A percentile compares a stretch with the other conserved stretches of the same genome.
Evolutionary conservation across 352 stramenopile species (phyloP).

Genomic region (Phytophthora europaea): DNA sequence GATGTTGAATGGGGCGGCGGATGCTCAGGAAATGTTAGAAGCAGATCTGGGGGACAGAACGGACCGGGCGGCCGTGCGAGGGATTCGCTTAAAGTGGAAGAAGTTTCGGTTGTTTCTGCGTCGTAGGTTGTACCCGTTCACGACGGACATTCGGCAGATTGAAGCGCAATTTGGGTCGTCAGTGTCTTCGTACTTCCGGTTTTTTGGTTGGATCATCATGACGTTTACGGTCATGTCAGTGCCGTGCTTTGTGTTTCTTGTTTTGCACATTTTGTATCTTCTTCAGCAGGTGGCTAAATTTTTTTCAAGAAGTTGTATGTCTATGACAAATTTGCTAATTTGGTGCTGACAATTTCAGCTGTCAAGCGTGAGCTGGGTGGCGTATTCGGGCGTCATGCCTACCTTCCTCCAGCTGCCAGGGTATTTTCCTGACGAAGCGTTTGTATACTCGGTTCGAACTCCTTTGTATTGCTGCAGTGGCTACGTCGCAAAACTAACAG

Average conservation of each 20-base stretch:
- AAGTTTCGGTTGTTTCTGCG: constrained; percentile 44
- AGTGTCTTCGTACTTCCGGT: constrained; percentile 84
- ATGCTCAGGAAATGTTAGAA: constrained; percentile 71
- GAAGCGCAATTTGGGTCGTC: constrained; percentile 85
- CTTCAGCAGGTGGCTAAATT: constrained; percentile 16
- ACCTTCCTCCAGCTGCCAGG: constrained; percentile 68
- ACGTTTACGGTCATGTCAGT: constrained; percentile 72
- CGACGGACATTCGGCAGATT: constrained; percentile 74
- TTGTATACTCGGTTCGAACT: constrained; percentile 63
- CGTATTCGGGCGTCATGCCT: constrained; percentile 59
- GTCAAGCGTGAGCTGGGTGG: constrained; percentile 40
- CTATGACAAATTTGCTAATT: not conserved
- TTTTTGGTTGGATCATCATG: constrained; percentile 84
- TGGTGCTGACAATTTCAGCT: not conserved
- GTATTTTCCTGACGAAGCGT: constrained; percentile 61
- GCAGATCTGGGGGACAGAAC: constrained; percentile 34
- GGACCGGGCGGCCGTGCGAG: constrained; percentile 9
- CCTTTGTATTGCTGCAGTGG: not conserved
- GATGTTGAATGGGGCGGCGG: constrained; percentile 63
- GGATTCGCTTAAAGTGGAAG: constrained; percentile 45
- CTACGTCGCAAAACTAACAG: not conserved
- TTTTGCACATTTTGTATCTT: constrained; percentile 59
- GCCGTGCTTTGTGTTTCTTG: constrained; percentile 58
- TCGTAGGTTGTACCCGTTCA: constrained; percentile 59
- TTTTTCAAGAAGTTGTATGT: not conserved